These are phyloP conservation scores for Termitomyces heimii DNA, from an alignment of 768 basidiomycete species.

Conservation along the genomic window DNA sequence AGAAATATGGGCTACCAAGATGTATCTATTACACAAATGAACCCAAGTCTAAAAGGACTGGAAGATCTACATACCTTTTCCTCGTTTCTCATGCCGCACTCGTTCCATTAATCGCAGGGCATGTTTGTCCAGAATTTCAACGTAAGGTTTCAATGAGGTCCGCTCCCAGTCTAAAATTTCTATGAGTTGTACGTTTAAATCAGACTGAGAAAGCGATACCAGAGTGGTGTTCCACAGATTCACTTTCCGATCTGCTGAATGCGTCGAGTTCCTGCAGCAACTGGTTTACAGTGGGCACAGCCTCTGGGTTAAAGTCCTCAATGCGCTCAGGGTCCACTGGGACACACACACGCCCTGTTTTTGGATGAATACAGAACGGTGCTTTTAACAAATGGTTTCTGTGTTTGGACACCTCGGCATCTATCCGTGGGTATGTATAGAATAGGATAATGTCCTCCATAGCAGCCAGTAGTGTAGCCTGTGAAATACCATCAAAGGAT, in stretches of 20 bases:
- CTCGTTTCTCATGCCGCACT: conserved; percentile 42
- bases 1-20: conserved; percentile 21
- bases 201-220: conserved; percentile 25
- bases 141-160: conserved; percentile 84
- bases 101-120: conserved; percentile 50
- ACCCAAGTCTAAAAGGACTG: background rate
- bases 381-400: conserved; percentile 97
- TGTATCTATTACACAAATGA: conserved; percentile 17
- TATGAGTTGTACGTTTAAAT: background rate
- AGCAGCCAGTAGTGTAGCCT: conserved; percentile 31
- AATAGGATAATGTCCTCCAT: conserved; percentile 88
- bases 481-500: conserved; percentile 15
- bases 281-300: conserved; percentile 82
- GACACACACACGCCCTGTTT: conserved; percentile 93
- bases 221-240: conserved; percentile 40
- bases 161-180: conserved; percentile 63
- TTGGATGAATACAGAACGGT: conserved; percentile 95
- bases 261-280: conserved; percentile 76
- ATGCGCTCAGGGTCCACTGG: conserved; percentile 77
- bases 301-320: conserved; percentile 77
- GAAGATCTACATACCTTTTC: conserved; percentile 25
- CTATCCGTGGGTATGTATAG: conserved; percentile 94
- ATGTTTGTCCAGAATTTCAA: conserved; percentile 86
- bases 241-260: conserved; percentile 21
- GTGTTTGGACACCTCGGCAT: conserved; percentile 96